Percentiles rank a stretch among this genome's conserved stretches.
Conservation (phyloP, 2,329 filamentous ascomycete species). For the Ceratocystis alfenasii region DNA sequence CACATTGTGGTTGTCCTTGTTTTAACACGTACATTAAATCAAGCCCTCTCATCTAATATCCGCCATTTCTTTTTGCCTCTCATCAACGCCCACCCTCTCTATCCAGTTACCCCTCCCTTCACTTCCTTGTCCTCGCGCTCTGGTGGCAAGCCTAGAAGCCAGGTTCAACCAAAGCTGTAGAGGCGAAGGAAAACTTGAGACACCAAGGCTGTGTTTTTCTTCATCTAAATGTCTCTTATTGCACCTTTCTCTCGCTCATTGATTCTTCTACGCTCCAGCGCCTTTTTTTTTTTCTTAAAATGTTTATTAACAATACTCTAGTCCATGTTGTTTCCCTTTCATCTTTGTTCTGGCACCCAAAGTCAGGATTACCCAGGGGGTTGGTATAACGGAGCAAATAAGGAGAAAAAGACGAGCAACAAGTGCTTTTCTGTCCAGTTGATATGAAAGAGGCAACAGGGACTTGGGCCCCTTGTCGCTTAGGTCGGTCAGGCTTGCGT, state of each 20-base stretch:
- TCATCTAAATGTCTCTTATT: background rate
- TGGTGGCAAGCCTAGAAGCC: background rate
- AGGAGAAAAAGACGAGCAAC: no score
- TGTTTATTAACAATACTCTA: background rate
- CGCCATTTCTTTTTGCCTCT: background rate
- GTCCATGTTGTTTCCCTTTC: background rate
- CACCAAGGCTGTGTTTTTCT: constrained; percentile 1
- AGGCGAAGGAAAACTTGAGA: background rate
- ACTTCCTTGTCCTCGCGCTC: background rate
- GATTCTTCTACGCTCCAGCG: background rate
- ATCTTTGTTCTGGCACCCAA: background rate
- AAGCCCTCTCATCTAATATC: constrained; percentile 9
- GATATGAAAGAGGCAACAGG: no score
- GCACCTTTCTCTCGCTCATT: background rate
- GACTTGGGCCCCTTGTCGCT: no score
- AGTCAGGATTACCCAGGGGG: no score
- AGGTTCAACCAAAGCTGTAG: background rate
- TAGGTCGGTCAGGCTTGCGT: background rate
- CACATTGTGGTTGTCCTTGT: background rate
- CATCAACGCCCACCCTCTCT: background rate
- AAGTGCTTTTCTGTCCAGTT: no score
- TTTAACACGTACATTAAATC: background rate
- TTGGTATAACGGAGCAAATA: no score
- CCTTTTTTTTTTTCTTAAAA: background rate
- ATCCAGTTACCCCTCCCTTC: background rate